Base-by-base conservation (phyloP, 495 filamentous ascomycete genomes). In the Hypomontagnella submonticulosa region DNA sequence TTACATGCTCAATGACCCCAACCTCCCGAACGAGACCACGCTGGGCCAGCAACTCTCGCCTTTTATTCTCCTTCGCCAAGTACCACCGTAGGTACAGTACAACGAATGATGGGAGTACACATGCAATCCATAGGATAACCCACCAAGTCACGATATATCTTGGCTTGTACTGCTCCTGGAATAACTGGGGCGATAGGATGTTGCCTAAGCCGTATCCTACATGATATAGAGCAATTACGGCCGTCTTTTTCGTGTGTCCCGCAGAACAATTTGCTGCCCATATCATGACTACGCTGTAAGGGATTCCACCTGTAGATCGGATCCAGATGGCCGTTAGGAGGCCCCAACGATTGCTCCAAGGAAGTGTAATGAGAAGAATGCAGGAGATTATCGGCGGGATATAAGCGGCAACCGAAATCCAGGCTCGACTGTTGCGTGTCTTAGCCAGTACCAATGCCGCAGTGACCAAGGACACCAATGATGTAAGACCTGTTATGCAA, bases 181-280 rank as follows among this genome's bases (percentile, higher is more conserved):
- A 80, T 4, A 79, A 57, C 43, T 79, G 74, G 7, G 76, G 67
- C 2, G 67, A 66, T 2, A 66, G 50, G 57, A 59, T 76, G 51
- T 79, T 79, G 2, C 77, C 76, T 18, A 79, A 50, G 11, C 75
- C 74, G 19, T 79, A 78, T 9, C 74, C 76, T 13, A 80, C 71
- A 27, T 78, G 74, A 40, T 79, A 78, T 12, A 80, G 59, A 1
- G 78, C 79, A 0, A 80, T 81, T 37, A 83, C 72, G 0, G 80
- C 77, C 57, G 80, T 80, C 63, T 79, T 80, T 63, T 80, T 80
- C 1, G 77, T 79, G 56, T 76, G 73, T 13, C 76, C 77, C 8
- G 76, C 77, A 4, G 73, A 76, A 41, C 69, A 70, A 71, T 66
- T 66, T n/a, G 67, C 62, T 16, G 67, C 67, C 67, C 62, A 66